Evolutionary conservation across 495 filamentous ascomycete genomes (phyloP), one percentile per base, ranked within the genome.

Genomic region (Xylaria scruposa): DNA sequence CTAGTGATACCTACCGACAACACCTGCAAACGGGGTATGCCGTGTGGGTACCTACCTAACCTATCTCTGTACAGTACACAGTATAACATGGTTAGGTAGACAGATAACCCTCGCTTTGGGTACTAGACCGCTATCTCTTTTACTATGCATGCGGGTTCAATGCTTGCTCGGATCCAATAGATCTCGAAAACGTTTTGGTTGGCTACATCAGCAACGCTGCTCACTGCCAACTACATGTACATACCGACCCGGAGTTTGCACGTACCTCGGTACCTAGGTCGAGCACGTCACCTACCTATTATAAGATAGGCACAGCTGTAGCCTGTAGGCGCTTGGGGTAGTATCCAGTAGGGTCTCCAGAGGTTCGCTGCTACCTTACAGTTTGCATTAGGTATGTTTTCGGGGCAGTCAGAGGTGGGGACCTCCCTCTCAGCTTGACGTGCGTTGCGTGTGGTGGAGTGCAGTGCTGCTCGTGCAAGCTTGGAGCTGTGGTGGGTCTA

Each of bases 231-330:
- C 24, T 21, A 26, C 19, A n/a, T 9, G 8, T n/a, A 21, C 21
- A 4, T n/a, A 54, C 10, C 29, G 49, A 29, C 60, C 38, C 21
- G 31, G 42, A 53, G 24, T 10, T 19, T 51, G 49, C 1, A 42
- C 0, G 38, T 42, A 42, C 38, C 38, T 38, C 6, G 36, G 36
- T 38, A 38, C 36, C 36, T 10, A 42, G 53, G 54, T 69, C 60
- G 67, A 54, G 54, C 67, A 69, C 67, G 51, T 61, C 54, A 69
- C 54, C 53, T 54, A 47, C 66, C 66, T 51, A 54, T 54, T 26
- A 54, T 13, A 12, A 54, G 51, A 54, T 26, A 54, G 51, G 51
- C 24, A 54, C 21, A 54, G 51, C 51, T 29, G 54, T 59, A 19
- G 29, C 54, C 54, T 59, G 54, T 54, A 36, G 54, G 6, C 13